Percentiles rank a stretch among this genome's conserved stretches.
These are phyloP conservation scores for Cystofilobasidium macerans DNA, from an alignment of 768 basidiomycete genomes.

Conservation along the genomic window DNA sequence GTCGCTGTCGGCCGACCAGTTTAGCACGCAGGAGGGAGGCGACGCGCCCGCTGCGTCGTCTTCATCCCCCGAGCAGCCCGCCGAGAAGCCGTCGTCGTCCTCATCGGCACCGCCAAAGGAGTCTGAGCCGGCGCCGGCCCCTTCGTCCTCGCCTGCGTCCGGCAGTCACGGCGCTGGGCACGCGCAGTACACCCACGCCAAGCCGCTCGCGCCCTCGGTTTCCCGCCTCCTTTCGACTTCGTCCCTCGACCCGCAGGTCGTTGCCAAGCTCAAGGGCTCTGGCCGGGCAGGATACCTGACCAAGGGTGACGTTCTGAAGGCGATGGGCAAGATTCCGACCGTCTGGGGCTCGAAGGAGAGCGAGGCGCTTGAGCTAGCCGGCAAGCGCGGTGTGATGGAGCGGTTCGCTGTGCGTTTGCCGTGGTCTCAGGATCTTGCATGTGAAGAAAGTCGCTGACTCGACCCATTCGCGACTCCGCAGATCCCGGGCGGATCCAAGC, in stretches of 20 bases:
- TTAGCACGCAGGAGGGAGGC: constrained; percentile 21
- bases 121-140: constrained; percentile 31
- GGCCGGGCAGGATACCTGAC: constrained; percentile 88
- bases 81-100: no score
- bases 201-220: constrained; percentile 80
- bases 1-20: constrained; percentile 50
- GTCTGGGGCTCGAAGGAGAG: constrained; percentile 35
- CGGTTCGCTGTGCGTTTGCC: constrained; percentile 13
- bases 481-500: not conserved
- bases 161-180: constrained; percentile 29
- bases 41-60: constrained; percentile 25
- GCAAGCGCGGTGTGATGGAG: constrained; percentile 11
- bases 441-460: not conserved
- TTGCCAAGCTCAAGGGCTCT: constrained; percentile 66
- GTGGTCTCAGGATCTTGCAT: not conserved
- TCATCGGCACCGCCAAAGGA: constrained; percentile 36
- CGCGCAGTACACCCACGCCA: constrained; percentile 43
- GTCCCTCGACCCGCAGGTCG: constrained; percentile 31
- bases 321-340: constrained; percentile 60
- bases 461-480: not conserved
- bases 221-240: constrained; percentile 51
- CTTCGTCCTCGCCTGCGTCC: constrained; percentile 29
- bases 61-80: no score
- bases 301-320: constrained; percentile 84
- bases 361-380: constrained; percentile 8